Conservation (phyloP, 2,329 filamentous ascomycete species). For the Xylariaceae sp. region DNA sequence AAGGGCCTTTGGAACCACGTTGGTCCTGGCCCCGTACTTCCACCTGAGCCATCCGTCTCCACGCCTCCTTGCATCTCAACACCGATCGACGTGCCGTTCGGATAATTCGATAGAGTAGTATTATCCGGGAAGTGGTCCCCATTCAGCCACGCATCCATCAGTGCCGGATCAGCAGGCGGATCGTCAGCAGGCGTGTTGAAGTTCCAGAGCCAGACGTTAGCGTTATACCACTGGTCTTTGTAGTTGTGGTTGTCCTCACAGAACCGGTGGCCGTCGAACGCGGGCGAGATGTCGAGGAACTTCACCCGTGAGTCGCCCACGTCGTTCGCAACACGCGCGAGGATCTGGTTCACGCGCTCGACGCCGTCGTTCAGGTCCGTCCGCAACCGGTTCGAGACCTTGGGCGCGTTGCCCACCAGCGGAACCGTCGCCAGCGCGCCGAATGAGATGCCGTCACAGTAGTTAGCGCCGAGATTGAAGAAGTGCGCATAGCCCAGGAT, state of each 20-base stretch:
- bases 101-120: background rate
- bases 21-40: constrained; percentile 5
- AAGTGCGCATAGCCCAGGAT: constrained; percentile 18
- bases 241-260: constrained; percentile 18
- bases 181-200: constrained; percentile 10
- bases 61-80: constrained; percentile 15
- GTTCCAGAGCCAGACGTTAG: constrained; percentile 25
- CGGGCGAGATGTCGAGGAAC: constrained; percentile 16
- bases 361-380: constrained; percentile 16
- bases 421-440: no score
- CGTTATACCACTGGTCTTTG: constrained; percentile 14
- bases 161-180: constrained; percentile 5
- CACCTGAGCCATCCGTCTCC: constrained; percentile 1
- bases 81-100: background rate
- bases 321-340: constrained; percentile 11
- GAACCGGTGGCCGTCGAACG: constrained; percentile 18
- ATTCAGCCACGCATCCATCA: constrained; percentile 9
- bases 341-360: constrained; percentile 14
- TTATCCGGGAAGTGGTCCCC: no score
- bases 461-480: constrained; percentile 20
- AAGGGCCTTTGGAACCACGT: constrained; percentile 16
- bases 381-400: constrained; percentile 12
- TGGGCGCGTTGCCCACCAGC: constrained; percentile 3
- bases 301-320: constrained; percentile 8
- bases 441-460: constrained; percentile 18